Evolutionary conservation across 2,329 filamentous ascomycete genomes (phyloP), one percentile per base, ranked within the genome.

Genomic region (Botrytis paeoniae): DNA sequence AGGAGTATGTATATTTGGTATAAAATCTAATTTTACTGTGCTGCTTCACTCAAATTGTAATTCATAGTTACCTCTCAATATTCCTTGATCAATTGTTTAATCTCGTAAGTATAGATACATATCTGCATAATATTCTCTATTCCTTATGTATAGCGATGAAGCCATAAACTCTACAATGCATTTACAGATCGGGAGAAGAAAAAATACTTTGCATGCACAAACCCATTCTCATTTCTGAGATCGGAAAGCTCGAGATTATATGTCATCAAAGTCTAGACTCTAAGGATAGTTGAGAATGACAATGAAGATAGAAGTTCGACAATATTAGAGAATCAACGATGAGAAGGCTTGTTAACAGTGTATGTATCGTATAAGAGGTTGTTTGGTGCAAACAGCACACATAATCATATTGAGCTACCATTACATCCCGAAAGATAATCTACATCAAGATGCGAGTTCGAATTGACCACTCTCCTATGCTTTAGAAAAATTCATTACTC

Each of bases 401-500:
- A 0, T n/a, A 29, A 6, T 29, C 51, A 54, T 29, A 3, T 3
- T 18, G 25, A 54, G 51, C 51, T 54, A 18, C 14, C 14, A 54
- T 4, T 18, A 3, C 1, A 54, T 18, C 14, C 51, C 2, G 14
- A 54, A 54, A 54, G 14, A n/a, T 54, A 51, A 54, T 54, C n/a
- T 18, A 18, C 6, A 16, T 29, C n/a, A 54, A 29, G 51, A 16
- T 29, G 16, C 3, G 4, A 51, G 25, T 29, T 18, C 14, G 51
- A 54, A 16, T 16, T 29, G 4, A 29, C 6, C n/a, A 54, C n/a
- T 54, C 12, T 51, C 48, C 4, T 3, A n/a, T 6, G 0, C 4
- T 4, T 25, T 8, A 1, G 0, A 6, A 0, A 10, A 5, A 0
- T 25, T 1, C 5, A 1, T 6, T 0, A 12, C 4, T 5, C 10